Evolutionary conservation across 257 asterid species (phyloP), one percentile per base, ranked within the genome.

Genomic region (Rehmannia glutinosa): DNA sequence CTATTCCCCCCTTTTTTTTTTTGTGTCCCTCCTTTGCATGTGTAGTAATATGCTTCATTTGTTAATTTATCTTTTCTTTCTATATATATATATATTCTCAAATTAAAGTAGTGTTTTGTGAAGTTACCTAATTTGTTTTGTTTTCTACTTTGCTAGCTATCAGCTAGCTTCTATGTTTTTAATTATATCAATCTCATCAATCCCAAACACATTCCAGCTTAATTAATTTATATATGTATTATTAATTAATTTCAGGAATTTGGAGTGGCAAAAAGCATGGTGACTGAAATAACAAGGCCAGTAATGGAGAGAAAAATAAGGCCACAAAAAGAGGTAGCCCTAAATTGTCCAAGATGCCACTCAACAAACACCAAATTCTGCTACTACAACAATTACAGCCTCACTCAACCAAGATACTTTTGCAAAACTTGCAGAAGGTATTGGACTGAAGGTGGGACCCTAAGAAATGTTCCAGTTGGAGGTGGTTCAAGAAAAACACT

Each of bases 371-470:
- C 96, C 16, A 89, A 89, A 65, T 86, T 89, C 52, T 89, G 95
- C 68, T 89, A 89, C 70, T 89, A 89, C 92, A 89, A 89, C 77
- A 89, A 89, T 54, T 85, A 87, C 76, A 90, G 93, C 77, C 82
- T 86, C 38, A 83, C 87, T 62, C 96, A 89, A 55, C 96, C 96
- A 13, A 82, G 96, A 38, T 89, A 89, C 82, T 84, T 86, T 9
- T 89, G 96, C 85, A 88, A 88, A 84, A 79, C 88, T 0, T 88
- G 96, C 68, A 69, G 94, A 64, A 78, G 92, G 81, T 89, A 89
- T n/a, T 89, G 96, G 96, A 89, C 96, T 3, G 86, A 81, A 61
- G 96, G 96, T 16, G 96, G 96, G 45, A 86, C 92, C 52, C 83
- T 89, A 16, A 75, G 96, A 45, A 89, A 82, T 13, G 92, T 89